Conservation (phyloP, 768 basidiomycete species). For the Dentipellis fragilis region DNA sequence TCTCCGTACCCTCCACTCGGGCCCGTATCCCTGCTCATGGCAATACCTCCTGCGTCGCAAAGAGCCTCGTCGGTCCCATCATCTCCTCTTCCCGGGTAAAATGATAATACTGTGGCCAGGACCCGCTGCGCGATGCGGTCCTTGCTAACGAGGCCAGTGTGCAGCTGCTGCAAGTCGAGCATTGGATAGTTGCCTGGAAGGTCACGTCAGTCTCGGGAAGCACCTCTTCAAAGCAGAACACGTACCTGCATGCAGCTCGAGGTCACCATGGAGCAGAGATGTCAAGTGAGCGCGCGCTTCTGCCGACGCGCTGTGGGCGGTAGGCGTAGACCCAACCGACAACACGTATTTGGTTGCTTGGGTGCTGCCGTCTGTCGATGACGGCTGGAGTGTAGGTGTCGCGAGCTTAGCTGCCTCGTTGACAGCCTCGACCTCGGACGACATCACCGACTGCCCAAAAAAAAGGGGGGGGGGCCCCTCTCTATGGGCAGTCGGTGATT, state of each 20-base stretch:
- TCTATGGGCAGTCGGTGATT: too few relatives aligned
- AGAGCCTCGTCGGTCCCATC: conserved; percentile 63
- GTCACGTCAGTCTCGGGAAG: not conserved
- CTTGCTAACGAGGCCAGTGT: conserved; percentile 55
- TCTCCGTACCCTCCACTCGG: conserved; percentile 64
- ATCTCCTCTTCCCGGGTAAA: conserved; percentile 59
- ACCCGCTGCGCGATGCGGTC: conserved; percentile 57
- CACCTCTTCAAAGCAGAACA: conserved; percentile 1
- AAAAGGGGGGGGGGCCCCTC: too few relatives aligned
- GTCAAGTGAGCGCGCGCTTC: conserved; percentile 36
- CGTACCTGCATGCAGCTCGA: conserved; percentile 74
- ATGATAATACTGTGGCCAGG: conserved; percentile 66
- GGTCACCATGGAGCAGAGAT: conserved; percentile 40
- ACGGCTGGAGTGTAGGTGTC: conserved; percentile 32
- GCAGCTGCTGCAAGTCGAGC: conserved; percentile 75
- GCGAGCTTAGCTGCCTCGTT: conserved; percentile 54
- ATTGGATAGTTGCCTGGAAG: conserved; percentile 69
- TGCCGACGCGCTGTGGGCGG: conserved; percentile 66
- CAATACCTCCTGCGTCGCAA: conserved; percentile 77
- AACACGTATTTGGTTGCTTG: conserved; percentile 48
- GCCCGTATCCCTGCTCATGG: conserved; percentile 82
- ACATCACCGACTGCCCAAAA: too few relatives aligned
- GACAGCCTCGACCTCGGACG: conserved; percentile 60
- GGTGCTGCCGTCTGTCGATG: conserved; percentile 18
- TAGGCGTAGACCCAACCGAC: conserved; percentile 81